Base-by-base conservation (phyloP, 164 flowering plant species). In the Umbilicus rupestris region DNA sequence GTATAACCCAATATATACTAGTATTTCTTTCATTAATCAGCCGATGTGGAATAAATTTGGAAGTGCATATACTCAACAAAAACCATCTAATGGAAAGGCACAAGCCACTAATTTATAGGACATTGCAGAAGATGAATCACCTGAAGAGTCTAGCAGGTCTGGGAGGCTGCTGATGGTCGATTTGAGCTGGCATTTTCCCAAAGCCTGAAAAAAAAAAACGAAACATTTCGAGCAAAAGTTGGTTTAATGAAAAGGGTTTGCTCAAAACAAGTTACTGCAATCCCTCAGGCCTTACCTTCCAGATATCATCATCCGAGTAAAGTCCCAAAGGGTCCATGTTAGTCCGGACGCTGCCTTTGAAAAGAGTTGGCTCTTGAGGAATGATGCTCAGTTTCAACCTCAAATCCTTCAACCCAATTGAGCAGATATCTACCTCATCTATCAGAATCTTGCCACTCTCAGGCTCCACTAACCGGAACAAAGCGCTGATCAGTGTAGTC, bases 311-410 rank as follows among this genome's bases (percentile, higher is more conserved):
- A 66, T 93, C 98, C 14, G 89, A 73, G 71, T 84, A 80, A 17
- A 82, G 79, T 55, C 90, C 92, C 31, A 88, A 63, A 66, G 98
- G 97, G 63, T 88, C 97, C 74, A 90, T 68, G 79, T 90, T 93
- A 10, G 86, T 80, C 37, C 97, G 70, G n/a, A 93, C 69, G 29
- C 84, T 86, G 22, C 96, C 98, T 70, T 73, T 73, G 71, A 93
- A 90, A 63, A 93, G 92, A 12, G 96, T 84, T 65, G 96, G 87
- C 39, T 90, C 97, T 73, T 93, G 97, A 68, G 98, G 98, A 68
- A 93, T 88, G 71, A 90, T 84, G 73, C 94, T 84, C 29, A 93
- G 86, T 64, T 86, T 88, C 76, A 69, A 68, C 68, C 97, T 80
- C 68, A 93, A 74, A 75, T 90, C 98, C 64, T 77, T 86, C 11